These are phyloP conservation scores for Xylaria sp. DNA, from an alignment of 2,329 filamentous ascomycete genomes.

Conservation along the genomic window DNA sequence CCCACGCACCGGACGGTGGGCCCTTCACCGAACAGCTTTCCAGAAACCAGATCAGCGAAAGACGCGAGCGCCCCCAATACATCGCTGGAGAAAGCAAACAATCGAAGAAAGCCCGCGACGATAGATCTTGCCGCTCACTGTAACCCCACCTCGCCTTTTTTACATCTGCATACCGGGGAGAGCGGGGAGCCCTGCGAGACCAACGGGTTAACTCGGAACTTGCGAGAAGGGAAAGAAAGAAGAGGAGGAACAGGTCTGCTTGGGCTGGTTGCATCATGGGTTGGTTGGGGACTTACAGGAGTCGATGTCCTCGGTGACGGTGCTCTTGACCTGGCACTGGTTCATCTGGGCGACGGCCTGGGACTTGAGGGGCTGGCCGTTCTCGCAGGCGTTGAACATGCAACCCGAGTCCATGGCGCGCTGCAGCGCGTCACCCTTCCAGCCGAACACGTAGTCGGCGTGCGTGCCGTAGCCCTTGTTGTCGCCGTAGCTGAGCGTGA, in stretches of 20 bases:
- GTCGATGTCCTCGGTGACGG: constrained; percentile 37
- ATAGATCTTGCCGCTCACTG: too few species aligned
- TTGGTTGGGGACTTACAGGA: background rate
- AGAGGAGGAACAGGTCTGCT: too few species aligned
- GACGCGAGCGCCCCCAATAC: background rate
- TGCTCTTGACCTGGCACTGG: constrained; percentile 34
- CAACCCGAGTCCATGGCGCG: constrained; percentile 39
- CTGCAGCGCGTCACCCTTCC: constrained; percentile 33
- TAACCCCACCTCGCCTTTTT: background rate
- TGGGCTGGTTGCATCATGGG: too few species aligned
- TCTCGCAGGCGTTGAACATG: constrained; percentile 37
- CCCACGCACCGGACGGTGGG: background rate
- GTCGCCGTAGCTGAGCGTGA: constrained; percentile 30
- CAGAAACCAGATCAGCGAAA: background rate
- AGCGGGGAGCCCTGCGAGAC: background rate
- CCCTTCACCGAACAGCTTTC: background rate
- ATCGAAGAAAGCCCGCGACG: too few species aligned
- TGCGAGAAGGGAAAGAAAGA: too few species aligned
- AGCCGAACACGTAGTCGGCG: constrained; percentile 42
- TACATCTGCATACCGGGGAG: background rate
- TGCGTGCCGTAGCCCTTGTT: constrained; percentile 39
- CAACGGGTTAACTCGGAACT: background rate
- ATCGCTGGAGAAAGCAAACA: too few species aligned
- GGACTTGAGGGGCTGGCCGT: constrained; percentile 38
- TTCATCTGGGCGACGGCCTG: constrained; percentile 40